These are phyloP conservation scores for Logfia minima DNA, from an alignment of 129 eudicot species.

Conservation along the genomic window DNA sequence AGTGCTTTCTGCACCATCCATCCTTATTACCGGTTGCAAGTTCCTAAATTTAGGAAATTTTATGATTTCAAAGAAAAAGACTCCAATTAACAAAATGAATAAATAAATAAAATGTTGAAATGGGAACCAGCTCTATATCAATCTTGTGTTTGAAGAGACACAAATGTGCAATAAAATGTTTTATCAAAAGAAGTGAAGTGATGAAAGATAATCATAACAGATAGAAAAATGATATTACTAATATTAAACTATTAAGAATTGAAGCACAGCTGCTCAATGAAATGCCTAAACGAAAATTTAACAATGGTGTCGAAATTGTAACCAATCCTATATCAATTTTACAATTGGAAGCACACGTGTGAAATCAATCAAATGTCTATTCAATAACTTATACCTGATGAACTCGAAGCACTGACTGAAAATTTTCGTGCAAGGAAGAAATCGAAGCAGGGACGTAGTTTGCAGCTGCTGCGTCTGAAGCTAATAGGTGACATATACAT, in stretches of 20 bases:
- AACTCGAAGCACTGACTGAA: no score
- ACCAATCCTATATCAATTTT: not conserved
- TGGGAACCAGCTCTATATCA: not conserved
- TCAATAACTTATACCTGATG: no score
- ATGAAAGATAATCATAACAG: not conserved
- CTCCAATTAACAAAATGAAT: not conserved
- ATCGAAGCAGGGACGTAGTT: no score
- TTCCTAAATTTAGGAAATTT: not conserved
- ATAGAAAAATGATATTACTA: not conserved
- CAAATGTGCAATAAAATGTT: not conserved
- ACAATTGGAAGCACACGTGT: not conserved
- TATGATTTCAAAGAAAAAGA: not conserved
- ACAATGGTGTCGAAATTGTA: not conserved
- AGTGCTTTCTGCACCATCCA: not conserved
- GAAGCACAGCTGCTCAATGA: constrained; percentile 23
- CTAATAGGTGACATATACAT: no score
- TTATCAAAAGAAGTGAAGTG: no score
- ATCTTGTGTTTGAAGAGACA: not conserved
- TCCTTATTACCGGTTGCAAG: not conserved
- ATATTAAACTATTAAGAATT: not conserved
- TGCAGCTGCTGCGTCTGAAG: no score
- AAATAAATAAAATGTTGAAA: not conserved
- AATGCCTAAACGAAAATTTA: constrained; percentile 17
- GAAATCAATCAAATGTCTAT: no score
- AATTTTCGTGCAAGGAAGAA: no score